Evolutionary conservation across 108 stramenopile species (phyloP), one percentile per base, ranked within the genome.

Genomic region (Cyclotella distinguenda): DNA sequence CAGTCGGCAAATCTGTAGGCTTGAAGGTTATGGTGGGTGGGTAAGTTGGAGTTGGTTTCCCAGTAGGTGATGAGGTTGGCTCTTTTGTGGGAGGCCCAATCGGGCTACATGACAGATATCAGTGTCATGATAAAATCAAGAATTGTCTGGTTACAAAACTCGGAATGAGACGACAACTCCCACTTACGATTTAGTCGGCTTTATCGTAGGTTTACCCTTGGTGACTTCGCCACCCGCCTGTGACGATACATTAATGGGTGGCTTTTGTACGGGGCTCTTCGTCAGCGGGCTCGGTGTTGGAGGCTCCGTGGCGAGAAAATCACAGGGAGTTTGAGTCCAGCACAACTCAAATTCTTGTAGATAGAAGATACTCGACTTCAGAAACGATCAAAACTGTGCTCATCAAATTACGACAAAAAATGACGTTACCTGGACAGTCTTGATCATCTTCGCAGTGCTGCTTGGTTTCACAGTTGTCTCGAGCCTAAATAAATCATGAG

Each of bases 261-360:
- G 74, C 45, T 64, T 64, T 21, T 46, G 6, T 11, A 65, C 66
- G 15, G 64, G 58, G 11, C 26, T 15, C 27, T 42, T 27, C 38
- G 63, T 23, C 4, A 59, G 58, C 5, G 58, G 49, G 2, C 26
- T 18, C 16, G 64, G 43, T 11, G 74, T 68, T 40, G 74, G 74
- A 6, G 62, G 43, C 38, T 56, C 66, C 15, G 74, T 76, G 16
- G 74, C 74, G 18, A 49, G 55, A 47, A 51, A 68, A 76, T 76
- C 74, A 39, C 74, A 76, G 0, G 74, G 74, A 52, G 74, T 76
- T 52, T 68, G 47, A 9, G 74, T 76, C 74, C 74, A 76, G 44
- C 74, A 76, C 13, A 51, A 59, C 40, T 76, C 74, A 58, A 33
- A 38, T 34, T 68, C 66, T n/a, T n/a, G n/a, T n/a, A n/a, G n/a